phyloP scores from a whole-genome alignment of 768 basidiomycete genomes.

The Phanerochaete sordida region DNA sequence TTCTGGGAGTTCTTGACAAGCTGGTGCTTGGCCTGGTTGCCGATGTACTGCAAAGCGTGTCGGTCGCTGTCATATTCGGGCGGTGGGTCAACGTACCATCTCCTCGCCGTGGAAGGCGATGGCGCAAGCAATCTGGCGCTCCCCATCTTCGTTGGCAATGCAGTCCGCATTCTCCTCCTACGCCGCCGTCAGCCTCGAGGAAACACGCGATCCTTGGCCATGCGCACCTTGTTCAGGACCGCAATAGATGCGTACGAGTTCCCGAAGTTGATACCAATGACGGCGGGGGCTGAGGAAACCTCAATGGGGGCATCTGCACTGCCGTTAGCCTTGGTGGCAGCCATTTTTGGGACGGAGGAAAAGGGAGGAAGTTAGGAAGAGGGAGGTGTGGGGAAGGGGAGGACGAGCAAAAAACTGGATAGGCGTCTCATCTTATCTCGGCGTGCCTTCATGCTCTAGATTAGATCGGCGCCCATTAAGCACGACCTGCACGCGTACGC shows the following conservation, averaged over 20 bases:
- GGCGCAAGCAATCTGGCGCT: slow-evolving; percentile 95
- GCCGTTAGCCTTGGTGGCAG: slow-evolving; percentile 47
- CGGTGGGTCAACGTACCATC: slow-evolving; percentile 50
- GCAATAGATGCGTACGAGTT: slow-evolving; percentile 95
- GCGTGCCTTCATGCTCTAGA: not conserved
- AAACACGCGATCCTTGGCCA: not conserved
- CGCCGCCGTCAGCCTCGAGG: not conserved
- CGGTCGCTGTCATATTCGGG: not conserved
- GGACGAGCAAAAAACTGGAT: not conserved
- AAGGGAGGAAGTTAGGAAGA: not conserved
- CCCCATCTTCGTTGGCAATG: slow-evolving; percentile 98
- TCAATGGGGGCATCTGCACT: slow-evolving; percentile 40
- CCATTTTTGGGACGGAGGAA: slow-evolving; percentile 26
- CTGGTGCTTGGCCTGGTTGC: slow-evolving; percentile 91
- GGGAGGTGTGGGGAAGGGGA: not conserved
- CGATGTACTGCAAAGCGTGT: slow-evolving; percentile 69
- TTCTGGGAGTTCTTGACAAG: slow-evolving; percentile 94
- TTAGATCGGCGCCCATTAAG: not conserved
- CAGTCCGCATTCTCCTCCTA: slow-evolving; percentile 91
- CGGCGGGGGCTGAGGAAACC: slow-evolving; percentile 40
- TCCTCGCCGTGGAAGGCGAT: slow-evolving; percentile 90
- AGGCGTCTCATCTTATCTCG: not conserved
- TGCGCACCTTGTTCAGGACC: slow-evolving; percentile 83
- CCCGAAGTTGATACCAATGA: slow-evolving; percentile 95
- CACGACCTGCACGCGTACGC: too few relatives aligned